A percentile compares a stretch with the other conserved stretches of the same genome.
These are phyloP conservation scores for Coccomyxa sp. DNA, from an alignment of 139 green algal genomes.

Conservation along the genomic window DNA sequence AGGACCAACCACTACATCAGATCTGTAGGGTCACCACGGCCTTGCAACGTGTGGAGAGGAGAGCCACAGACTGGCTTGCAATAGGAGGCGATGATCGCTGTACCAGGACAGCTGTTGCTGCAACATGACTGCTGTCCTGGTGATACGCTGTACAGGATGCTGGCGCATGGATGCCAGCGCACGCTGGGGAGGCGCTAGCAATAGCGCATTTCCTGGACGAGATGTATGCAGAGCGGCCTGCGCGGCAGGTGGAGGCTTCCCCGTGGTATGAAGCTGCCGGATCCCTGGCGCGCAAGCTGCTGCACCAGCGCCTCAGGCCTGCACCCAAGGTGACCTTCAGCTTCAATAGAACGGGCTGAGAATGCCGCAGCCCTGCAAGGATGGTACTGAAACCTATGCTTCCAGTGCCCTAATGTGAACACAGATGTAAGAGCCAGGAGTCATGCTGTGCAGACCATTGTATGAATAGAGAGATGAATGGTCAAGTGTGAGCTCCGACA, in stretches of 20 bases:
- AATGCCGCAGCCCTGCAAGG: neutral
- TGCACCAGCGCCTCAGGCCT: conserved; percentile 4
- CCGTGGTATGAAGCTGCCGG: conserved; percentile 43
- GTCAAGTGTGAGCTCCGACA: no score
- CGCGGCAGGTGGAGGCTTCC: conserved; percentile 30
- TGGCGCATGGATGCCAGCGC: conserved; percentile 6
- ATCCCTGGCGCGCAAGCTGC: conserved; percentile 5
- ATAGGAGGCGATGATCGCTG: no score
- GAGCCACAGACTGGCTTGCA: no score
- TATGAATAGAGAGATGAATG: no score
- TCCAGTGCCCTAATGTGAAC: no score
- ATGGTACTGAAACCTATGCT: neutral
- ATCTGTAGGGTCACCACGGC: no score
- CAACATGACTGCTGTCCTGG: no score
- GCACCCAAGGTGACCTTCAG: conserved; percentile 14
- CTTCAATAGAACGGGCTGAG: neutral
- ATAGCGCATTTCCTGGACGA: conserved; percentile 45
- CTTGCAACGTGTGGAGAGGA: no score
- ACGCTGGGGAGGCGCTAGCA: conserved; percentile 18
- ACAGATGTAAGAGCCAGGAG: no score
- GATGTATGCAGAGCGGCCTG: conserved; percentile 26
- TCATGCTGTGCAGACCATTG: no score
- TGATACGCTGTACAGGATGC: conserved; percentile 13
- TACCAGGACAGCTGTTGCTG: no score
- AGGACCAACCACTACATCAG: no score